Evolutionary conservation across 129 eudicot species (phyloP).

Genomic region (Flaveria brownii): DNA sequence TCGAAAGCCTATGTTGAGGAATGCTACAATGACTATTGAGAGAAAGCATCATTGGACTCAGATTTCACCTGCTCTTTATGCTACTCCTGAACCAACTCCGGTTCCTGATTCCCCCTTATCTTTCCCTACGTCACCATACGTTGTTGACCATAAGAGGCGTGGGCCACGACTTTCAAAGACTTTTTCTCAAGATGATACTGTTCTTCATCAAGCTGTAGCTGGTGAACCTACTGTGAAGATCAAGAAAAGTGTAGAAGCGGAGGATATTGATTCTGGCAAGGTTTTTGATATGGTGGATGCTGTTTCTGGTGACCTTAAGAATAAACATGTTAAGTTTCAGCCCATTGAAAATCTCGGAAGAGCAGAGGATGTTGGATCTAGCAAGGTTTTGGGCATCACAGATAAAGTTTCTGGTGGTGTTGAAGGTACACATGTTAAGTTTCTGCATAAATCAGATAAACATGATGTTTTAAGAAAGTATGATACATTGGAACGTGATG

Average conservation of each 20-base stretch:
- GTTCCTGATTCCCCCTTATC: slow-evolving; percentile 73
- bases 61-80: slow-evolving; percentile 73
- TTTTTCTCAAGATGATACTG: slow-evolving; percentile 56
- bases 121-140: slow-evolving; percentile 77
- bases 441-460: slow-evolving; percentile 20
- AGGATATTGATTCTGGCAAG: slow-evolving; percentile 35
- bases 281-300: slow-evolving; percentile 23
- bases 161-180: slow-evolving; percentile 85
- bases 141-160: slow-evolving; percentile 89
- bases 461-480: slow-evolving; percentile 28
- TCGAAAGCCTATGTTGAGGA: slow-evolving; percentile 31
- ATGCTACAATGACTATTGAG: slow-evolving; percentile 35
- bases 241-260: slow-evolving; percentile 45
- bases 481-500: slow-evolving; percentile 37
- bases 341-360: slow-evolving; percentile 21
- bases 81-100: slow-evolving; percentile 75
- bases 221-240: slow-evolving; percentile 43
- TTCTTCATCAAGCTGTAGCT: slow-evolving; percentile 20
- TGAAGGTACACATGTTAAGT: slow-evolving; percentile 26
- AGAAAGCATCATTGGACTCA: slow-evolving; percentile 57
- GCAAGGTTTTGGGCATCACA: slow-evolving; percentile 19
- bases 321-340: slow-evolving; percentile 30
- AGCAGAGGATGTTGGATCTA: slow-evolving; percentile 24
- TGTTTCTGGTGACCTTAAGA: slow-evolving; percentile 30
- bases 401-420: slow-evolving; percentile 19